Evolutionary conservation across 2,329 filamentous ascomycete species (phyloP), one percentile per base, ranked within the genome.

Genomic region (Xylaria sp.): DNA sequence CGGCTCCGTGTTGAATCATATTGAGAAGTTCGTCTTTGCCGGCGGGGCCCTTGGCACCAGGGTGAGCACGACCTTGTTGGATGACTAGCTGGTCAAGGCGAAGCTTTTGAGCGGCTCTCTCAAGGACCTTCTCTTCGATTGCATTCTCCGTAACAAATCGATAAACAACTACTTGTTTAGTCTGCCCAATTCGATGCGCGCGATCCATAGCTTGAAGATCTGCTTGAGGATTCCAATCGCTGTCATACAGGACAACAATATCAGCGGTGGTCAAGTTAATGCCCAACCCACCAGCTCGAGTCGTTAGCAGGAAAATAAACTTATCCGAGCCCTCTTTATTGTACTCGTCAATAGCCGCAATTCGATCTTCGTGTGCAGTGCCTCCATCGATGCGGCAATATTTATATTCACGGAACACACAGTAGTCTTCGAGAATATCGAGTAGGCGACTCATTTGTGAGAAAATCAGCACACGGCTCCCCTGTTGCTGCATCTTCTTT

Each of bases 1-100:
- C 94, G n/a, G 97, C 96, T 70, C 96, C 96, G 77, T 99, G 96
- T 80, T 99, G 96, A 77, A 99, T 99, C 96, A 99, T 99, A 72
- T 90, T 96, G 54, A 99, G 85, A 51, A 99, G 88, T 77, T 99
- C 96, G 71, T 98, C 96, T 82, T 99, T 99, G 71, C 94, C 97
- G 0, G 94, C 94, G 8, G 94, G 94, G 58, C 93, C 92, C 84
- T 98, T 98, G 23, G 91, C 91, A 63, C 94, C 94, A 72, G 92
- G 92, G 80, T 98, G 96, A 58, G 95, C 91, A 71, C 96, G 93
- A 20, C 96, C 96, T 84, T 99, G 96, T 78, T 99, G 96, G 76
- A 99, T 99, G 75, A 99, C 96, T 25, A 99, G 87, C 80, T 99
- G 96, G 77, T 99, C 96, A 34, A 99, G 89, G 70, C 96, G 94